phyloP scores from a whole-genome alignment of 352 stramenopile species.

The Pythium folliculosum region DNA sequence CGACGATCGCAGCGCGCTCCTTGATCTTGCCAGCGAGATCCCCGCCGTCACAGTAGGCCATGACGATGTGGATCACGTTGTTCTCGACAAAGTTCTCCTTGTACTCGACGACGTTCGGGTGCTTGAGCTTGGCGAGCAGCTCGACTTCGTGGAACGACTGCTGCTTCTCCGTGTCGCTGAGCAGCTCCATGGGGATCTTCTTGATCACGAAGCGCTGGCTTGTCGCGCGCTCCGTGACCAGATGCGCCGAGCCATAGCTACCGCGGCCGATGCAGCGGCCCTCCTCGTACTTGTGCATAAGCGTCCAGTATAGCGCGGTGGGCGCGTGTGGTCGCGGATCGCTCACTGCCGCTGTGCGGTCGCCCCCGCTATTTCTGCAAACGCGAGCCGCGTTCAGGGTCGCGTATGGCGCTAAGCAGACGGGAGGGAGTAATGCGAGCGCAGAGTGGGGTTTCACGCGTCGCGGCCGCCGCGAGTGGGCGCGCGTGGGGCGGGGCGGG shows the following conservation, averaged over 20 bases:
- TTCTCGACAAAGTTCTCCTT: slow-evolving; percentile 87
- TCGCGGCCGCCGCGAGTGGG: slow-evolving; percentile 12
- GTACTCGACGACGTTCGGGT: slow-evolving; percentile 96
- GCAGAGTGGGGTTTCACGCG: slow-evolving; percentile 10
- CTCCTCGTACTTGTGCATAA: slow-evolving; percentile 80
- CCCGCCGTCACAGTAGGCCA: slow-evolving; percentile 95
- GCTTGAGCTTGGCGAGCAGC: slow-evolving; percentile 88
- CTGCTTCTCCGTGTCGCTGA: slow-evolving; percentile 74
- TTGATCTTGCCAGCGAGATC: slow-evolving; percentile 75
- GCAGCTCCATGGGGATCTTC: slow-evolving; percentile 86
- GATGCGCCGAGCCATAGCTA: slow-evolving; percentile 74
- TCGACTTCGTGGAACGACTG: slow-evolving; percentile 87
- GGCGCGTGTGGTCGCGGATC: neutral
- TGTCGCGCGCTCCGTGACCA: slow-evolving; percentile 50
- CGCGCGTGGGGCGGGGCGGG: neutral
- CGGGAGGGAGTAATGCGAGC: too few species aligned
- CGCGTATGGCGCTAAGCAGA: too few species aligned
- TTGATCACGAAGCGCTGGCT: slow-evolving; percentile 72
- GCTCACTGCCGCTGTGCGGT: neutral
- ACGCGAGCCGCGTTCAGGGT: too few species aligned
- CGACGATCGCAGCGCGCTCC: slow-evolving; percentile 40
- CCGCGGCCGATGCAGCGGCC: slow-evolving; percentile 74
- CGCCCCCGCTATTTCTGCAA: neutral
- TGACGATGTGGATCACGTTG: slow-evolving; percentile 92
- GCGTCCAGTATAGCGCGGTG: too few species aligned